Evolutionary conservation across 2,329 filamentous ascomycete species (phyloP), one percentile per base, ranked within the genome.

Genomic region (Uncinocarpus reesii): DNA sequence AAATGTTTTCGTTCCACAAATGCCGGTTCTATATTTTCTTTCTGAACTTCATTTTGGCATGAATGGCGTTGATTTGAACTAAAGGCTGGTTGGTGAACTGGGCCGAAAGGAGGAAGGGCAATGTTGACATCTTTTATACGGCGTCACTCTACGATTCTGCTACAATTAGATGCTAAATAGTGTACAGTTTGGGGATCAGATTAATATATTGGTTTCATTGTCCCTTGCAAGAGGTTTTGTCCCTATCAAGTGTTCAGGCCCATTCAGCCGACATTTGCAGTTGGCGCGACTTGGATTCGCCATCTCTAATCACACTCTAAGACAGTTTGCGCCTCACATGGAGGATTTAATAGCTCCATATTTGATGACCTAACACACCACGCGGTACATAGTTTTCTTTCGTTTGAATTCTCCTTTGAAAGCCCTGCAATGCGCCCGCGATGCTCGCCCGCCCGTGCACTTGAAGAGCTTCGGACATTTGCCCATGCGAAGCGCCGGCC

Each of bases 391-490:
- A 42, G 18, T 5, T 6, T 10, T 18, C 24, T 41, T 31, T 26
- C 29, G 24, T 15, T 20, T 41, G 13, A 7, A 3, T 34, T 5
- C 11, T 18, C 32, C 10, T 47, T 23, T 7, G 16, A 7, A n/a
- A 15, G 21, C 18, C 15, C 18, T 47, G 46, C 47, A 49, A 52
- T 52, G 50, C 31, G 31, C 36, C 29, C 31, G 38, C 47, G 50
- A 43, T 42, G 50, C 16, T 42, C 32, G 21, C 29, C 43, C 21
- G 26, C 44, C 16, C 34, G 32, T n/a, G 37, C 37, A 20, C 18
- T 47, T 29, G 24, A 47, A 41, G 20, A 42, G 24, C 50, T 50
- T 24, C 29, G 50, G 47, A 37, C 32, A n/a, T 23, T 46, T 21
- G 32, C 43, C n/a, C 21, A 18, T 6, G 23, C 32, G 1, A 26